Conservation (phyloP, 441 rosid genomes). For the Populus hybrid region DNA sequence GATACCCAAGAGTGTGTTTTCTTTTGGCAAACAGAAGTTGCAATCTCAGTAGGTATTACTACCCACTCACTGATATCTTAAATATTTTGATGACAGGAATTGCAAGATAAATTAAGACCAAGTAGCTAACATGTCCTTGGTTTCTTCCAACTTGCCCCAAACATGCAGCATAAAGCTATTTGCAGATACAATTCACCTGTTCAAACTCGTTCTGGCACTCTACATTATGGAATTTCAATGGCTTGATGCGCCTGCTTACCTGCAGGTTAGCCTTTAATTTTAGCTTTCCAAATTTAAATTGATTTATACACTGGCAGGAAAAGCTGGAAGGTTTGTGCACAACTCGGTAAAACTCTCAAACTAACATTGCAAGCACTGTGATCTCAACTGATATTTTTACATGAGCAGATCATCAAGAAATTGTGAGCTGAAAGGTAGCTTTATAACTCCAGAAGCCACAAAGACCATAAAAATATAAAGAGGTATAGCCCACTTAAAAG, state of each 20-base stretch:
- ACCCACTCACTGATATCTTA: too few relatives aligned
- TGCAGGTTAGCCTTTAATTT: not conserved
- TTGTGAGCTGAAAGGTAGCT: conserved; percentile 57
- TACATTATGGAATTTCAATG: not conserved
- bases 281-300: not conserved
- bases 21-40: too few relatives aligned
- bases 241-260: not conserved
- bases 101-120: too few relatives aligned
- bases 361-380: not conserved
- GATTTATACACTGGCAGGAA: too few relatives aligned
- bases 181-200: too few relatives aligned
- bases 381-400: conserved; percentile 24
- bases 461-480: conserved; percentile 54
- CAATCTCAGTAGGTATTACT: too few relatives aligned
- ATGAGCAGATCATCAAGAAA: conserved; percentile 57
- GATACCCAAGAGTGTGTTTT: too few relatives aligned
- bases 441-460: conserved; percentile 47
- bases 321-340: not conserved
- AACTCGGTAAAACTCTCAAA: not conserved
- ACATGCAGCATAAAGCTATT: too few relatives aligned
- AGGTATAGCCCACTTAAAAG: conserved; percentile 58
- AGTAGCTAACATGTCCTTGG: too few relatives aligned
- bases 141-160: too few relatives aligned
- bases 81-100: too few relatives aligned
- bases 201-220: not conserved